These are phyloP conservation scores for Scortechinia acanthostroma DNA, from an alignment of 2,329 filamentous ascomycete genomes.

Conservation along the genomic window DNA sequence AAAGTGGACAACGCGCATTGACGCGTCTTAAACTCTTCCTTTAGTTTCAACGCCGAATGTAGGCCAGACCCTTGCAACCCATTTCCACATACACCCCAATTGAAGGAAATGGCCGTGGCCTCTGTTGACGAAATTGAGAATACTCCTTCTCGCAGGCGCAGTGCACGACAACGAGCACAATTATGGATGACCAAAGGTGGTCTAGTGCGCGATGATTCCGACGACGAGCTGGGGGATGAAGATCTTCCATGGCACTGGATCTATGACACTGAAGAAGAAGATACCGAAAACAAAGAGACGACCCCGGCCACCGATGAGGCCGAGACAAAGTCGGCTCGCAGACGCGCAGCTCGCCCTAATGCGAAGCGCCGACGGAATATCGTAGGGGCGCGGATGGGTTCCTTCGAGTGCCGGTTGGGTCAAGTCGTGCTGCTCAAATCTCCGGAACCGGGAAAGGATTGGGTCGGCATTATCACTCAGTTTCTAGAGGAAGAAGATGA, in stretches of 20 bases:
- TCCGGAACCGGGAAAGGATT: slow-evolving; percentile 78
- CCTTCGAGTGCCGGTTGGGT: slow-evolving; percentile 73
- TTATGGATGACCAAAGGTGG: neutral
- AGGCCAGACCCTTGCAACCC: too few species aligned
- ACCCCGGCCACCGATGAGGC: neutral
- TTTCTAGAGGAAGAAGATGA: slow-evolving; percentile 71
- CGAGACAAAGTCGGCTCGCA: slow-evolving; percentile 1
- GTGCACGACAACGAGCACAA: neutral
- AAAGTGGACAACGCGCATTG: neutral
- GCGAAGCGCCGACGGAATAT: slow-evolving; percentile 41
- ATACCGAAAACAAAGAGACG: neutral
- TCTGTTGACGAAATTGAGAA: neutral
- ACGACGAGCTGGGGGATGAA: slow-evolving; percentile 74
- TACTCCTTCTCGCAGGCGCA: neutral
- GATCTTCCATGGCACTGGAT: slow-evolving; percentile 77
- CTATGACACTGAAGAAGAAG: slow-evolving; percentile 35
- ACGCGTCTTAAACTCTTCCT: too few species aligned
- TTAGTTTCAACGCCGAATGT: too few species aligned
- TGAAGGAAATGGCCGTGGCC: neutral
- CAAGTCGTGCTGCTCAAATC: slow-evolving; percentile 83
- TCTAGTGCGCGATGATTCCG: slow-evolving; percentile 71
- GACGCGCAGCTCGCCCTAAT: neutral
- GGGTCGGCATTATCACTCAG: slow-evolving; percentile 82
- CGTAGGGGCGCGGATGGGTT: slow-evolving; percentile 74
- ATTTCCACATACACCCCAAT: neutral